Evolutionary conservation across 2,329 filamentous ascomycete genomes (phyloP).

Genomic region (Aspergillus sp.): DNA sequence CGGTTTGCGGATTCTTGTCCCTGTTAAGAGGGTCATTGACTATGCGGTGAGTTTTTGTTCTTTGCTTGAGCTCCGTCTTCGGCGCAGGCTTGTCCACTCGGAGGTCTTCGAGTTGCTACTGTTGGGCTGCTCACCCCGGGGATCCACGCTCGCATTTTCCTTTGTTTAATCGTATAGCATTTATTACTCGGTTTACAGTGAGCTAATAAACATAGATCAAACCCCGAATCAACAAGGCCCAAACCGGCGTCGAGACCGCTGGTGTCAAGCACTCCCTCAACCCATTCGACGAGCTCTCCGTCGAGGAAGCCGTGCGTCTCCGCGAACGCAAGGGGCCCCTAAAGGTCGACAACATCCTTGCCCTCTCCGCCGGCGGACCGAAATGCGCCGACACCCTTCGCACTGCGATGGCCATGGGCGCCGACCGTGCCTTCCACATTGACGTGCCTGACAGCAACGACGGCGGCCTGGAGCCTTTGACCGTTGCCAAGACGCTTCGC

Average conservation of each 20-base stretch:
- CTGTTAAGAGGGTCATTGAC: conserved; percentile 82
- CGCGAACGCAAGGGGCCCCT: conserved; percentile 76
- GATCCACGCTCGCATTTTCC: not conserved
- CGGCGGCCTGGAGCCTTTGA: conserved; percentile 72
- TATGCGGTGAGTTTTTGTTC: conserved; percentile 64
- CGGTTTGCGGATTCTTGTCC: conserved; percentile 70
- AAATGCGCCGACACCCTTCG: conserved; percentile 88
- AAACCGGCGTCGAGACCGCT: conserved; percentile 85
- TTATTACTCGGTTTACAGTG: not conserved
- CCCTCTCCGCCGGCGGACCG: conserved; percentile 80
- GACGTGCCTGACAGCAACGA: conserved; percentile 73
- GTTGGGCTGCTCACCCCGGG: too few species aligned
- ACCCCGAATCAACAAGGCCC: conserved; percentile 67
- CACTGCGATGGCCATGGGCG: conserved; percentile 98
- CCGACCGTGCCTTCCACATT: conserved; percentile 86
- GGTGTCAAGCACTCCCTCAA: conserved; percentile 98
- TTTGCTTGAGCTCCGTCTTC: conserved; percentile 18
- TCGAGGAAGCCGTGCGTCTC: conserved; percentile 93
- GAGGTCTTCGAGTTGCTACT: not conserved
- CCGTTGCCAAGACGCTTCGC: conserved; percentile 86
- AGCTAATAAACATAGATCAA: conserved; percentile 54
- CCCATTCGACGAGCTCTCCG: conserved; percentile 96
- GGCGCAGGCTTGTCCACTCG: conserved; percentile 13
- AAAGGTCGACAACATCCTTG: conserved; percentile 87
- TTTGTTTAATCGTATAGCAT: not conserved